Conservation (phyloP, 2,329 filamentous ascomycete genomes). For the Fusarium pseudonygamai region DNA sequence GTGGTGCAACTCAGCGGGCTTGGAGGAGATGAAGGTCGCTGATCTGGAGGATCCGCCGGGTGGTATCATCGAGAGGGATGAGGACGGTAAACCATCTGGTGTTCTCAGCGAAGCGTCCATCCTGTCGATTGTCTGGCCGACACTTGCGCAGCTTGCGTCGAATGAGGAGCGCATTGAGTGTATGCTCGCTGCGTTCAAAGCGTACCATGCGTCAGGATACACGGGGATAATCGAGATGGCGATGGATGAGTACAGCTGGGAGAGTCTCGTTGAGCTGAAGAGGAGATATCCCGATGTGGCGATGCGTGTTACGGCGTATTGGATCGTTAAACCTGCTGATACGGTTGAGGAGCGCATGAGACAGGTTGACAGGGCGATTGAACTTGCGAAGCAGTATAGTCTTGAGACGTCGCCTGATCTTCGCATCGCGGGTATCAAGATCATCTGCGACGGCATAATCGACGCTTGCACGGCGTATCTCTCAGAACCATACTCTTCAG, state of each 20-base stretch:
- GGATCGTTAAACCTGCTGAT: slow-evolving; percentile 62
- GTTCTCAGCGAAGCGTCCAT: slow-evolving; percentile 63
- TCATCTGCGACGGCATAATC: slow-evolving; percentile 71
- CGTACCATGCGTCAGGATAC: slow-evolving; percentile 62
- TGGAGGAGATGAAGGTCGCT: slow-evolving; percentile 59
- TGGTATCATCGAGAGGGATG: slow-evolving; percentile 62
- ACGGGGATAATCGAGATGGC: slow-evolving; percentile 69
- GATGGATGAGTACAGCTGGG: slow-evolving; percentile 68
- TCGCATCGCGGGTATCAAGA: slow-evolving; percentile 68
- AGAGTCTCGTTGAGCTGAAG: slow-evolving; percentile 57
- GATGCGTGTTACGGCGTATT: slow-evolving; percentile 64
- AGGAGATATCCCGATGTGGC: slow-evolving; percentile 41
- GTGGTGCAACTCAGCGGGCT: slow-evolving; percentile 64
- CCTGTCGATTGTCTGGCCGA: slow-evolving; percentile 64
- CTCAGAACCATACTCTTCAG: slow-evolving; percentile 63
- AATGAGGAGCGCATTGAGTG: slow-evolving; percentile 59
- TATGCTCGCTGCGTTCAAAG: slow-evolving; percentile 58
- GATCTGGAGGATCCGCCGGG: slow-evolving; percentile 59
- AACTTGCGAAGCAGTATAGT: slow-evolving; percentile 50
- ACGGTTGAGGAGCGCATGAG: slow-evolving; percentile 52
- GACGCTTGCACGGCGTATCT: slow-evolving; percentile 71
- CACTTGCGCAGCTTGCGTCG: slow-evolving; percentile 58
- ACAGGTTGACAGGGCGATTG: slow-evolving; percentile 61
- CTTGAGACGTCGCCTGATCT: slow-evolving; percentile 50
- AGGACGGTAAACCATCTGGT: slow-evolving; percentile 57